Base-by-base conservation (phyloP, 2,329 filamentous ascomycete species). In the Coccinonectria pachysandricola region DNA sequence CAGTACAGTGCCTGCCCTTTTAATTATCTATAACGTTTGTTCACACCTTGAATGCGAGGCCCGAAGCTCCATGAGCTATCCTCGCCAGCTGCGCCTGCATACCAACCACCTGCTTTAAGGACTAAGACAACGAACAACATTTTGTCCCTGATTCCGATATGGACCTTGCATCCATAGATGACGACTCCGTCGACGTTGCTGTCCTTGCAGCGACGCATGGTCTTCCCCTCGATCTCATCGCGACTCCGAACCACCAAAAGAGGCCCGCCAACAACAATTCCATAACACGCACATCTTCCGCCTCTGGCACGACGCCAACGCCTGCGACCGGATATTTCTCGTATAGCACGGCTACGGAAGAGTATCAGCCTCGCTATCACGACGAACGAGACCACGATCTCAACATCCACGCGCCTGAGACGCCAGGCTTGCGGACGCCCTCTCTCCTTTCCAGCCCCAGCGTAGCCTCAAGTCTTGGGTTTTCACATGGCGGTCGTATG, bases 361-460 rank as follows among this genome's bases (percentile, higher is more conserved):
- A 40, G 28, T 46, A 39, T 32, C 42, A 39, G 30, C 32, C 35
- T 29, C 34, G 30, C 21, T 46, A 45, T 31, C 41, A 38, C 34
- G 39, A 46, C 32, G 41, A 46, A 21, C 34, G 37, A 28, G 41
- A 44, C 12, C 30, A 31, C 21, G 31, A 26, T 3, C n/a, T n/a
- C n/a, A n/a, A n/a, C n/a, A n/a, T n/a, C n/a, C 34, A 31, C 8
- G 40, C 42, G 6, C 30, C 36, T 19, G 43, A 46, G 26, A 22
- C 35, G 20, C 31, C 34, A 10, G 41, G 42, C 12, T 22, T 46
- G 15, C 36, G 43, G 8, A 44, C 48, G 7, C 52, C 50, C 16
- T 46, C 50, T 18, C 42, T 46, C 12, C 38, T 49, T 8, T 49
- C 51, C 18, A 54, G 46, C 26, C 49, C 52, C 19, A 53, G 52